Percentiles rank a stretch among this genome's conserved stretches.
Conservation (phyloP, 179 eudicot species). For the Spergularia azorica region DNA sequence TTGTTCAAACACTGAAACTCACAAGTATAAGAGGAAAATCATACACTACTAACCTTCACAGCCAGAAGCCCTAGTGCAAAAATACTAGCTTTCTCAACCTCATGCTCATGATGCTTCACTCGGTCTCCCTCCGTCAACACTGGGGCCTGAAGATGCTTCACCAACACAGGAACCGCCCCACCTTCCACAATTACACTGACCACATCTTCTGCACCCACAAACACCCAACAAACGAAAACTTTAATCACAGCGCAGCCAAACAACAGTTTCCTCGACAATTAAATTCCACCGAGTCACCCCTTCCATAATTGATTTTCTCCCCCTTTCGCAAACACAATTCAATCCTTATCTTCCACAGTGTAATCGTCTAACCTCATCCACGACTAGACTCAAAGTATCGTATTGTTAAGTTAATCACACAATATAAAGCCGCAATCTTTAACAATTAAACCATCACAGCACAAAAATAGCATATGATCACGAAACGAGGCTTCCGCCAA, state of each 20-base stretch:
- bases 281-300: background rate
- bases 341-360: too few relatives aligned
- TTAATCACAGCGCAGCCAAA: slow-evolving; percentile 9
- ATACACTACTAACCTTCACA: slow-evolving; percentile 56
- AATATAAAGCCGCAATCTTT: background rate
- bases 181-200: slow-evolving; percentile 69
- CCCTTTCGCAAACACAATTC: too few relatives aligned
- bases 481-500: background rate
- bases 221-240: background rate
- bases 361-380: too few relatives aligned
- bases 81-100: slow-evolving; percentile 94
- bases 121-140: slow-evolving; percentile 35
- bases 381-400: background rate
- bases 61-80: slow-evolving; percentile 90
- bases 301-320: too few relatives aligned
- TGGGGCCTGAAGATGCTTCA: slow-evolving; percentile 76
- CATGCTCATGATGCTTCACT: slow-evolving; percentile 62
- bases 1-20: background rate
- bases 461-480: background rate
- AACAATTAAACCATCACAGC: background rate
- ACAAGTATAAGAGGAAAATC: background rate
- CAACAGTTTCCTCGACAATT: background rate
- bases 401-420: background rate
- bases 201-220: slow-evolving; percentile 65
- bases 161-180: slow-evolving; percentile 76